Percentiles rank a stretch among this genome's conserved stretches.
phyloP scores from a whole-genome alignment of 1,284 basidiomycete species.

The Polyporus tsugae region DNA sequence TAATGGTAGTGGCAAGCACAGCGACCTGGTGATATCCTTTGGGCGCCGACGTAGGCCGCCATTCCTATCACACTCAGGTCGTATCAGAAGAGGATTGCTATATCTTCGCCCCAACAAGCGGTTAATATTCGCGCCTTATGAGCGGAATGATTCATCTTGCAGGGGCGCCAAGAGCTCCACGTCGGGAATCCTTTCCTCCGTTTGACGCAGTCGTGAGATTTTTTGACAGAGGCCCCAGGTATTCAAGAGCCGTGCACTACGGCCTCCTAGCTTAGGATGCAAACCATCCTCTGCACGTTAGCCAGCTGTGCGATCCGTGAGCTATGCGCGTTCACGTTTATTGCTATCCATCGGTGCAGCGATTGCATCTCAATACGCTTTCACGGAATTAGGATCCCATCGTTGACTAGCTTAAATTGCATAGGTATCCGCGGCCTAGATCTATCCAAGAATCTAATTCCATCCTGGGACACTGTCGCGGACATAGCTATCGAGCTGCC shows the following conservation, averaged over 20 bases:
- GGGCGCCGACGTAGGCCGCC: not conserved
- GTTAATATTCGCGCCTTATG: not conserved
- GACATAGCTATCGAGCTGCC: conserved; percentile 72
- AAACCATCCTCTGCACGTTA: not conserved
- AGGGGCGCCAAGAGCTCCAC: not conserved
- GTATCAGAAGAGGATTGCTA: not conserved
- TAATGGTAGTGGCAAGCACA: not conserved
- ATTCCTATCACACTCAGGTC: not conserved
- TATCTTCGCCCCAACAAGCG: not conserved
- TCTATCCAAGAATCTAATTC: conserved; percentile 81
- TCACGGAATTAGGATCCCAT: not conserved
- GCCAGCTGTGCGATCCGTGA: not conserved
- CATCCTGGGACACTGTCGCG: conserved; percentile 77
- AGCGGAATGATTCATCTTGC: not conserved
- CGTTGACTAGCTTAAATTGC: not conserved
- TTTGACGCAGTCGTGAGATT: not conserved
- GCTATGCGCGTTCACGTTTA: not conserved
- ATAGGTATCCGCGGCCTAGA: conserved; percentile 84
- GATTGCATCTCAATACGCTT: not conserved
- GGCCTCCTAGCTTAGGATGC: not conserved
- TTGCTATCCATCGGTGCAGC: not conserved
- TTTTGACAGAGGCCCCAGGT: not conserved
- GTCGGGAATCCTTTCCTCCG: not conserved
- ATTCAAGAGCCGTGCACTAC: not conserved
- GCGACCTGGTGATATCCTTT: not conserved